A percentile compares a stretch with the other conserved stretches of the same genome.
Conservation (phyloP, 371 early-diverging fungal species). For the Gilbertella persicaria region DNA sequence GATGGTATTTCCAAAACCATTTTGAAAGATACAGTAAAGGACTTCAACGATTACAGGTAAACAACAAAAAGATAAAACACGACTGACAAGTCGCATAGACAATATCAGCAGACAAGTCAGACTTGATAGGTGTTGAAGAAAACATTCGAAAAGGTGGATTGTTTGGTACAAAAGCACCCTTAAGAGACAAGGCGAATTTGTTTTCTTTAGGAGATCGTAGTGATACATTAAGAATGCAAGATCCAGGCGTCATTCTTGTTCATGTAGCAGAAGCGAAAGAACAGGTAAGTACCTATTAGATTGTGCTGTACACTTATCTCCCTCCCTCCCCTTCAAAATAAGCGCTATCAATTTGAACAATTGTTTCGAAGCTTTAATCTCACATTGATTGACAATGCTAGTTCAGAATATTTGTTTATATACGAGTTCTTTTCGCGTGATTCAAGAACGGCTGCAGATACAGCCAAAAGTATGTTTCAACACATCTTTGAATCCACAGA, state of each 20-base stretch:
- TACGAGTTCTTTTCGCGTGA: slow-evolving; percentile 81
- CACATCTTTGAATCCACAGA: slow-evolving; percentile 85
- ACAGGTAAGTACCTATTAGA: slow-evolving; percentile 45
- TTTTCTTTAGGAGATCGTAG: slow-evolving; percentile 76
- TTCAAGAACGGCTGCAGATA: slow-evolving; percentile 46
- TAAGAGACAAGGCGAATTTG: slow-evolving; percentile 76
- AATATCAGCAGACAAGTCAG: slow-evolving; percentile 75
- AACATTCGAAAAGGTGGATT: slow-evolving; percentile 62
- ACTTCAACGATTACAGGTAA: slow-evolving; percentile 72
- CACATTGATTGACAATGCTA: slow-evolving; percentile 89
- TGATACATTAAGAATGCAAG: slow-evolving; percentile 67
- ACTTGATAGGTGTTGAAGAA: slow-evolving; percentile 86
- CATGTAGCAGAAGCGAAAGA: slow-evolving; percentile 81
- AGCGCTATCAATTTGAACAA: slow-evolving; percentile 64
- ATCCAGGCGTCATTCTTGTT: slow-evolving; percentile 78
- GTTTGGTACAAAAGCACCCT: slow-evolving; percentile 56
- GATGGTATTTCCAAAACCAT: slow-evolving; percentile 82
- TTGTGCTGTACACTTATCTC: too few relatives aligned
- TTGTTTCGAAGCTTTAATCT: slow-evolving; percentile 86
- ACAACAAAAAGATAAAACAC: neutral
- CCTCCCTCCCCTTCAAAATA: slow-evolving; percentile 49
- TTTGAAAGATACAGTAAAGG: slow-evolving; percentile 87
- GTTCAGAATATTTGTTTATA: slow-evolving; percentile 89
- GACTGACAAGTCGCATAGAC: too few relatives aligned
- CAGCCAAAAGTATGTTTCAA: slow-evolving; percentile 58